Base-by-base conservation (phyloP, 1,139 yeast species). In the Eremothecium coryli region DNA sequence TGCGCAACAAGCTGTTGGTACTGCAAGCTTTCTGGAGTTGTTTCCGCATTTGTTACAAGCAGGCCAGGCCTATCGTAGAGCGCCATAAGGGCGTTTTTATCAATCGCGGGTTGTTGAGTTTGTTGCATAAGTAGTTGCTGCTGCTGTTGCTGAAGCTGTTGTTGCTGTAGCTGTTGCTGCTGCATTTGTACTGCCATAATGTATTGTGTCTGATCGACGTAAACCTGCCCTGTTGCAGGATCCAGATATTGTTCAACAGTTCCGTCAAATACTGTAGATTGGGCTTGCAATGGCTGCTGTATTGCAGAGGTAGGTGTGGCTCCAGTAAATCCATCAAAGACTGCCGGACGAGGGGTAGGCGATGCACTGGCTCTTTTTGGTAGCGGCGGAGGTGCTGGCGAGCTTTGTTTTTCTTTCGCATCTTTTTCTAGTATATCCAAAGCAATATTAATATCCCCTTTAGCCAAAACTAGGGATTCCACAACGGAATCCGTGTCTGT, bases 1-100 rank as follows among this genome's bases (percentile, higher is more conserved):
- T 37, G 44, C 33, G 43, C 54, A 39, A 50, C 65, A 11, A 43
- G 36, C 38, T 69, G 73, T 41, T 67, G 73, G 41, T 52, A 58
- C 27, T 49, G 61, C 32, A 51, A 59, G 46, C 45, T 54, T 39
- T 38, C 49, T 31, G 42, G 57, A 26, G 35, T 51, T 29, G 49
- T 40, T 37, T 48, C 53, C 18, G 56, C 58, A 2, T 56, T 49
- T 11, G 53, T 45, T 21, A 57, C 39, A 43, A 49, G 49, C 6
- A 47, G 35, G 17, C 46, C 57, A n/a, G 58, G 61, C 33, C 46
- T 54, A 38, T 45, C 53, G 35, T 49, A 58, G 35, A 52, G 48
- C 32, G 55, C 55, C 55, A 49, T 38, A n/a, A 57, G 36, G 25
- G 58, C 44, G 23, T 43, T 43, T 35, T 50, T 38, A 39, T 37